phyloP scores from a whole-genome alignment of 768 basidiomycete species.

The Lactarius evosmus region DNA sequence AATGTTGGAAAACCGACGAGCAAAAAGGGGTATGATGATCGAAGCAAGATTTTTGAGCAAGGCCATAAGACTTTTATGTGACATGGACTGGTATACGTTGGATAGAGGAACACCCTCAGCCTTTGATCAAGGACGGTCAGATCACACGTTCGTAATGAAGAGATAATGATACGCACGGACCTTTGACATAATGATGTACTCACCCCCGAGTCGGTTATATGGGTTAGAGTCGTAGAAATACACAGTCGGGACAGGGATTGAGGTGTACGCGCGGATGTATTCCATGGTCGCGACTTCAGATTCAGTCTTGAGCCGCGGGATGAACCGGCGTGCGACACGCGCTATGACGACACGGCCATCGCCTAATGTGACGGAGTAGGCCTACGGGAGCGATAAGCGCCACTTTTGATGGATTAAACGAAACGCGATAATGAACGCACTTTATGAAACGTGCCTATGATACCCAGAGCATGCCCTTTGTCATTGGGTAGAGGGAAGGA shows the following conservation, averaged over 20 bases:
- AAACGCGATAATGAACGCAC: constrained; percentile 36
- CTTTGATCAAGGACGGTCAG: constrained; percentile 38
- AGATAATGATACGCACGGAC: constrained; percentile 39
- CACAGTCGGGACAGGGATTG: constrained; percentile 70
- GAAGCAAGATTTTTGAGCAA: constrained; percentile 66
- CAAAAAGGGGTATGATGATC: constrained; percentile 69
- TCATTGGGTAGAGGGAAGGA: constrained; percentile 23
- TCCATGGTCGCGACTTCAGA: constrained; percentile 84
- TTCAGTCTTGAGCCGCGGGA: constrained; percentile 83
- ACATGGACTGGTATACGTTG: constrained; percentile 66
- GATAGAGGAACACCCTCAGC: constrained; percentile 71
- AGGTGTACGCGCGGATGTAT: constrained; percentile 69
- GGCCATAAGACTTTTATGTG: constrained; percentile 58
- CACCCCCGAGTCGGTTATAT: constrained; percentile 78
- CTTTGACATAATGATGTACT: constrained; percentile 87
- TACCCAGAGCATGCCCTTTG: constrained; percentile 15
- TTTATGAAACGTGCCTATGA: constrained; percentile 80
- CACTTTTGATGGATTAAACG: constrained; percentile 13
- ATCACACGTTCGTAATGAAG: constrained; percentile 1
- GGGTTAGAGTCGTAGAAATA: constrained; percentile 81
- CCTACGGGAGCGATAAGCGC: constrained; percentile 36
- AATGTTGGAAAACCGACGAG: constrained; percentile 70
- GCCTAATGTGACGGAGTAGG: constrained; percentile 68
- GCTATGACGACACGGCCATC: constrained; percentile 65
- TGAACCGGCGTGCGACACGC: constrained; percentile 78